phyloP scores from a whole-genome alignment of 805 yeast genomes.

The Dipodascus albidus region DNA sequence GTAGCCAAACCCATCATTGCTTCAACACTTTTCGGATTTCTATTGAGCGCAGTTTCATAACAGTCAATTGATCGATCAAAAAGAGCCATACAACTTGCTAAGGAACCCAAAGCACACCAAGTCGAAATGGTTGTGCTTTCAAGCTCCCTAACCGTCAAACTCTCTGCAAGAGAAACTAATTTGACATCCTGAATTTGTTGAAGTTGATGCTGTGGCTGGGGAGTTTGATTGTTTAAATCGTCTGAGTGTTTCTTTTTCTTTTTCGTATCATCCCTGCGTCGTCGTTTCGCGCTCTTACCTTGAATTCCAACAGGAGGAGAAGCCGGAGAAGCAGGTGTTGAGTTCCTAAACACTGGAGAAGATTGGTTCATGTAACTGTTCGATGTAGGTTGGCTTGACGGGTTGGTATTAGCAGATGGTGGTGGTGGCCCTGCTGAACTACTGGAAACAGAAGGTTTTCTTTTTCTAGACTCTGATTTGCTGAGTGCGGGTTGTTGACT shows the following conservation, averaged over 20 bases:
- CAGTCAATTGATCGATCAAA: conserved; percentile 82
- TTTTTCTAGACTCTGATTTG: neutral
- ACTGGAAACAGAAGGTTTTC: neutral
- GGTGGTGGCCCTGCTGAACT: neutral
- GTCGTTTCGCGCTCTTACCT: neutral
- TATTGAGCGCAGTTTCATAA: conserved; percentile 77
- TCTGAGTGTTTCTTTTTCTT: conserved; percentile 1
- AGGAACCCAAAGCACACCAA: conserved; percentile 80
- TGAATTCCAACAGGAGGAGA: neutral
- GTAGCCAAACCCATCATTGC: conserved; percentile 81
- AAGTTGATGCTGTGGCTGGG: conserved; percentile 14
- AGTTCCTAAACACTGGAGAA: neutral
- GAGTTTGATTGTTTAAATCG: neutral
- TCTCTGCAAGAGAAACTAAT: conserved; percentile 1
- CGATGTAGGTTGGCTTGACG: neutral
- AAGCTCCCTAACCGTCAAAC: conserved; percentile 17
- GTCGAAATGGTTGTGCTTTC: conserved; percentile 37
- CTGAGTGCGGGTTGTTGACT: neutral
- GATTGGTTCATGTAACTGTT: neutral
- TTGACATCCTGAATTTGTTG: conserved; percentile 6
- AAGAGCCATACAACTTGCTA: conserved; percentile 83
- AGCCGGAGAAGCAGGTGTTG: neutral
- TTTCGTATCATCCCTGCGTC: neutral
- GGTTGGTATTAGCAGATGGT: neutral
- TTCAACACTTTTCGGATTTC: conserved; percentile 75